Base-by-base conservation (phyloP, 208 protist species). In the Leishmania major region DNA sequence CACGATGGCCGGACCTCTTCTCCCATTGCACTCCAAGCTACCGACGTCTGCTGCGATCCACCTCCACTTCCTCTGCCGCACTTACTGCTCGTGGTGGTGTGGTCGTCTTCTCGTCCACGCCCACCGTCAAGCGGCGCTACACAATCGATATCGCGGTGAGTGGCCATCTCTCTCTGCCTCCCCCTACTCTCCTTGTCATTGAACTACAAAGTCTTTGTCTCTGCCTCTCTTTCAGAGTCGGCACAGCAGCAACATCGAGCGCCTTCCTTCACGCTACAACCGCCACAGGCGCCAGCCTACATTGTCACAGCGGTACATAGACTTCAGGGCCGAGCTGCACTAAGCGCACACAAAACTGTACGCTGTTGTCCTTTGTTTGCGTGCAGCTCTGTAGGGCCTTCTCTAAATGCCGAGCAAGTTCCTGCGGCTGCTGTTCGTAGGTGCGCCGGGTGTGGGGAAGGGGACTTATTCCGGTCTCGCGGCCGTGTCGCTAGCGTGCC, bases 361-460 rank as follows among this genome's bases (percentile, higher is more conserved):
- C 17, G 47, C 40, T 40, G 49, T 35, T n/a, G 15, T 51, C 45
- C 13, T 74, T 74, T 35, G 45, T 55, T 43, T 69, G 22, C 35
- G 78, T 77, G 43, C 35, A 59, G 49, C 66, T 17, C 19, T 15
- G 57, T 37, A 45, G 17, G 25, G 11, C 25, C 4, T 51, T 31
- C 51, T 74, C 40, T 55, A 6, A 17, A 90, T 92, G 87, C 70
- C 83, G 22, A 47, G 82, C 51, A 86, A 81, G 71, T 75, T 87
- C 31, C 71, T 88, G 71, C 92, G 92, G 57, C 78, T 97, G n/a
- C 83, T 97, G 22, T 93, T 99, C 62, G 87, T 97, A 0, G 96
- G 98, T 78, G 95, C 95, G 15, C 98, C 98, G 7, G 97, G 97
- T 49, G 90, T 95, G 17, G 97, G 97, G 66, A 99, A 99, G 76